These are phyloP conservation scores for Rhexocercosporidium sp. DNA, from an alignment of 2,329 filamentous ascomycete species.

Conservation along the genomic window DNA sequence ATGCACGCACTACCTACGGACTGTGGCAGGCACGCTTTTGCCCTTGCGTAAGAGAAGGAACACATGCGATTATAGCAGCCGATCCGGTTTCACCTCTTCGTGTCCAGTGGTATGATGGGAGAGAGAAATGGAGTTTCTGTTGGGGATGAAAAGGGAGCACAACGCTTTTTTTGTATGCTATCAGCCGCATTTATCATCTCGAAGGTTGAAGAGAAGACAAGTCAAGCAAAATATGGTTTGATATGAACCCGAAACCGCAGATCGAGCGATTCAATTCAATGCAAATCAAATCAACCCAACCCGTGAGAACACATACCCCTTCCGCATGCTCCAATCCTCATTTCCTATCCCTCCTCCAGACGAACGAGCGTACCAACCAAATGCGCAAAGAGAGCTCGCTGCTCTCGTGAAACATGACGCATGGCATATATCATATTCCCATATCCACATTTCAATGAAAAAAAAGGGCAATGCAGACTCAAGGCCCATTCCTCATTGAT, in stretches of 20 bases:
- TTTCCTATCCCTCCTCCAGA: background rate
- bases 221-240: background rate
- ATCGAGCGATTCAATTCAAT: background rate
- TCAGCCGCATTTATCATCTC: slow-evolving; percentile 2
- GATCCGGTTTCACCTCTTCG: slow-evolving; percentile 1
- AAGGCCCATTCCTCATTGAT: background rate
- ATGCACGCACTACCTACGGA: no score
- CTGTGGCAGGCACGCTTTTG: no score
- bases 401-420: background rate
- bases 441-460: slow-evolving; percentile 13
- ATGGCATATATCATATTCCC: slow-evolving; percentile 6
- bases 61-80: background rate
- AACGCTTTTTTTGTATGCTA: slow-evolving; percentile 1
- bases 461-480: slow-evolving; percentile 10
- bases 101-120: background rate
- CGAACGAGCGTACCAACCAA: background rate
- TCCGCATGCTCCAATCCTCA: background rate
- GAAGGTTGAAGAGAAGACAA: slow-evolving; percentile 1
- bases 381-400: slow-evolving; percentile 7
- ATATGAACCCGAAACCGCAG: slow-evolving; percentile 3
- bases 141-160: no score
- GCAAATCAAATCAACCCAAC: background rate
- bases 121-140: no score
- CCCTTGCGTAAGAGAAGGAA: background rate
- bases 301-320: background rate